phyloP scores from a whole-genome alignment of 805 yeast genomes.

The Candida bentonensis region DNA sequence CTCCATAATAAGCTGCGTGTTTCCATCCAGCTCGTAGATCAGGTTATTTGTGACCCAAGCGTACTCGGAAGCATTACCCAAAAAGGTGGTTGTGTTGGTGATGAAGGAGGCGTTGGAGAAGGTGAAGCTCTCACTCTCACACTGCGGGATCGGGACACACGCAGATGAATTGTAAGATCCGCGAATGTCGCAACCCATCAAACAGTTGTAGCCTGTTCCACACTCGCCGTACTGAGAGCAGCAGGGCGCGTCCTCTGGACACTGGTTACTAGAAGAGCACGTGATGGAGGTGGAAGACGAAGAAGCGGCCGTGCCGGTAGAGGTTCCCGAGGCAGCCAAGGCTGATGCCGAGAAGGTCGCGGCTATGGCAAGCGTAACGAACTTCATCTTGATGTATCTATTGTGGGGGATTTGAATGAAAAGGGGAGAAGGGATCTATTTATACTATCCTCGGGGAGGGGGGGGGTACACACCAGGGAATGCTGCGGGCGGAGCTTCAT shows the following conservation, averaged over 20 bases:
- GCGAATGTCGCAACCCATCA: conserved; percentile 79
- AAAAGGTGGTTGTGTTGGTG: conserved; percentile 27
- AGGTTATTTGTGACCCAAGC: conserved; percentile 57
- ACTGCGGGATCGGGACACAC: conserved; percentile 79
- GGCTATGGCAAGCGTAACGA: not conserved
- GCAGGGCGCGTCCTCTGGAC: conserved; percentile 77
- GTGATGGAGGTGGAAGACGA: conserved; percentile 8
- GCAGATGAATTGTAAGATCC: conserved; percentile 50
- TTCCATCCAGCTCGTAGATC: conserved; percentile 35
- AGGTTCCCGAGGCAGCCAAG: conserved; percentile 1
- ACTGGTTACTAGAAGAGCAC: conserved; percentile 41
- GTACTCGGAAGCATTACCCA: conserved; percentile 55
- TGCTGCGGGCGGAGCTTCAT: too few relatives aligned
- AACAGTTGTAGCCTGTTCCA: conserved; percentile 65
- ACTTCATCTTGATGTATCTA: conserved; percentile 12
- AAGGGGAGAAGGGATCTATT: too few relatives aligned
- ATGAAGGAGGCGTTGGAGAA: conserved; percentile 22
- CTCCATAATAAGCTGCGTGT: conserved; percentile 65
- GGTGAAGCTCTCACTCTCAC: conserved; percentile 27
- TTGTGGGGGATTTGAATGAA: too few relatives aligned
- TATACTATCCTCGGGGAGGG: too few relatives aligned
- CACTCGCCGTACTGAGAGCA: conserved; percentile 72
- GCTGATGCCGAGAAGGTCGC: not conserved
- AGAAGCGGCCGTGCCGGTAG: conserved; percentile 4
- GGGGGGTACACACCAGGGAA: too few relatives aligned